A percentile compares a stretch with the other conserved stretches of the same genome.
These are phyloP conservation scores for Mycena alexandri DNA, from an alignment of 768 basidiomycete species.

Conservation along the genomic window DNA sequence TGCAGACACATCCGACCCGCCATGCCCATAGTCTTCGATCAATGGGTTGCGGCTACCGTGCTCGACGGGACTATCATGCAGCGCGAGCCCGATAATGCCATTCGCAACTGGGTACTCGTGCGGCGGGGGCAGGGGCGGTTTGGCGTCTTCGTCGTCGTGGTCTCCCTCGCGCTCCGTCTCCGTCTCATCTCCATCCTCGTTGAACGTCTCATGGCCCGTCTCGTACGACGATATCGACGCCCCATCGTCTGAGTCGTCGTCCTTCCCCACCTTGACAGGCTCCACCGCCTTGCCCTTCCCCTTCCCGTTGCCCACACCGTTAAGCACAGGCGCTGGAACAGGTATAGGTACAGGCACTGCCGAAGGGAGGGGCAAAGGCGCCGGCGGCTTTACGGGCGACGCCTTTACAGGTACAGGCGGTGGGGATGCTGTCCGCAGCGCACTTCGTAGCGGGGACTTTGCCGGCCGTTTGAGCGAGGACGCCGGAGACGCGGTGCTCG, in stretches of 20 bases:
- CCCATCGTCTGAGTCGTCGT: conserved; percentile 51
- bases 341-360: conserved; percentile 31
- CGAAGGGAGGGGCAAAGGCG: conserved; percentile 44
- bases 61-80: conserved; percentile 28
- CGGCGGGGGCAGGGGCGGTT: conserved; percentile 31
- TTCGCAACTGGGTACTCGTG: conserved; percentile 34
- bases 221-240: conserved; percentile 74
- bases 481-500: conserved; percentile 19
- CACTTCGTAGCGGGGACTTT: conserved; percentile 71
- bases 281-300: conserved; percentile 33
- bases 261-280: conserved; percentile 4
- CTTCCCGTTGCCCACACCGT: conserved; percentile 31
- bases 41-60: neutral
- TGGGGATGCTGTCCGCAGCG: conserved; percentile 64
- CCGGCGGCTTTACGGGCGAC: conserved; percentile 16
- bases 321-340: conserved; percentile 27
- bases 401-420: conserved; percentile 40
- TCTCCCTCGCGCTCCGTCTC: conserved; percentile 32
- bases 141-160: neutral
- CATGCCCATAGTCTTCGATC: conserved; percentile 32
- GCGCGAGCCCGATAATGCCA: neutral
- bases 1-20: conserved; percentile 33
- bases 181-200: conserved; percentile 49
- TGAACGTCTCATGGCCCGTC: conserved; percentile 70
- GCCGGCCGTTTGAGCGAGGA: conserved; percentile 45